phyloP scores from a whole-genome alignment of 2,329 filamentous ascomycete genomes.

The Colletotrichum endophyticum region DNA sequence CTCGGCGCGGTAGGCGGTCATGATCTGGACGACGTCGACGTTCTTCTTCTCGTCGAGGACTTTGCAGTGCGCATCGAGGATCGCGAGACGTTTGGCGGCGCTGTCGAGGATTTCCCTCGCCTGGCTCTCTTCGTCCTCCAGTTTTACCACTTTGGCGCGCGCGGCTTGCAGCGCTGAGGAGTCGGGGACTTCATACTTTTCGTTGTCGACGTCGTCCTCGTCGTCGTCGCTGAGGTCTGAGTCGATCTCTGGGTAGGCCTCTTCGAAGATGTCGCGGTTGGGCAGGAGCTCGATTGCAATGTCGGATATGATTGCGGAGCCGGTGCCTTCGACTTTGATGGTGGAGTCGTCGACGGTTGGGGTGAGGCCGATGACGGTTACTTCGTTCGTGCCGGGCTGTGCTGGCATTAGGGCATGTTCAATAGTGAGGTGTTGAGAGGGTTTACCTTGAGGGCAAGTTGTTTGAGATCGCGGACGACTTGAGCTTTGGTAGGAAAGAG shows the following conservation, averaged over 20 bases:
- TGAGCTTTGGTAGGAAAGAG: slow-evolving; percentile 68
- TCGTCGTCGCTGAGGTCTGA: slow-evolving; percentile 36
- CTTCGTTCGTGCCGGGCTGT: slow-evolving; percentile 61
- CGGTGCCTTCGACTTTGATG: slow-evolving; percentile 64
- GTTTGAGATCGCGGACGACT: slow-evolving; percentile 62
- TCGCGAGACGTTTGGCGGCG: slow-evolving; percentile 40
- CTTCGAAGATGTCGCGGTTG: slow-evolving; percentile 59
- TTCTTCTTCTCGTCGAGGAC: slow-evolving; percentile 37
- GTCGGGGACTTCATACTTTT: slow-evolving; percentile 24
- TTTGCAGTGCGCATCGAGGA: slow-evolving; percentile 45
- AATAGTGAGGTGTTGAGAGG: slow-evolving; percentile 34
- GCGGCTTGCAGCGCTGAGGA: slow-evolving; percentile 28
- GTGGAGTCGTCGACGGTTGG: slow-evolving; percentile 62
- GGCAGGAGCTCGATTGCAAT: slow-evolving; percentile 64
- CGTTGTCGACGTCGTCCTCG: slow-evolving; percentile 27
- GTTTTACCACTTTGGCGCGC: slow-evolving; percentile 31
- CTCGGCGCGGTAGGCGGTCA: slow-evolving; percentile 47
- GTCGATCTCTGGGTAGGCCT: slow-evolving; percentile 55
- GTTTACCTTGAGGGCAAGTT: slow-evolving; percentile 51
- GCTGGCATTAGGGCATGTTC: slow-evolving; percentile 59
- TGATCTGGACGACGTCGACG: slow-evolving; percentile 37
- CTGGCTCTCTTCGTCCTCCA: slow-evolving; percentile 32
- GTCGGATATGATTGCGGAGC: slow-evolving; percentile 63
- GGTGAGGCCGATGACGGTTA: slow-evolving; percentile 61
- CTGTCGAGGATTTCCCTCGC: slow-evolving; percentile 35